Evolutionary conservation across 2,329 filamentous ascomycete species (phyloP), one percentile per base, ranked within the genome.

Genomic region (Aureobasidium vineae): DNA sequence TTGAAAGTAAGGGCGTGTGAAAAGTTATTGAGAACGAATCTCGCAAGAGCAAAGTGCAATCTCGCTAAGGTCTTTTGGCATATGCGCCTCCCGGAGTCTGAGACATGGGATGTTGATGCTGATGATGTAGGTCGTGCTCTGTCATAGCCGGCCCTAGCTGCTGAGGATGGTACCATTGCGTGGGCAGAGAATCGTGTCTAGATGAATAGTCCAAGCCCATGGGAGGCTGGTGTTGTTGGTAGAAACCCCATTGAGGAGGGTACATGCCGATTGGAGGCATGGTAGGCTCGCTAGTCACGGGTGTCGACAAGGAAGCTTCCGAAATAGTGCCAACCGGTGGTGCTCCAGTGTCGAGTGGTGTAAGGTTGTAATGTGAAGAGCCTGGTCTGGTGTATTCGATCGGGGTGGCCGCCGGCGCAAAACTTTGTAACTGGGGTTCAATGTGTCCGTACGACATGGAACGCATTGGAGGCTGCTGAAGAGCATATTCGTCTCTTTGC

Each of bases 371-470:
- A 23, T 66, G 45, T 40, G 65, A 40, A 8, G 65, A 63, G n/a
- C 56, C 40, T 47, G 45, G 56, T 56, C 65, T 53, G 13, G 56
- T 45, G 36, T 50, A 66, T 45, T 63, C 65, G 11, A 53, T 56
- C 16, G 56, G 43, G 5, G 26, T 19, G 10, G 40, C 45, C 41
- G 65, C 10, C 8, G 56, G 65, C 21, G 43, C 56, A 47, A 63
- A 63, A 19, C 28, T 19, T 40, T 40, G 36, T 13, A 63, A 8
- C 19, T 47, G 36, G 15, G 56, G 59, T 19, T 70, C 68, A 15
- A 70, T 59, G 13, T 70, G 63, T 7, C 68, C 68, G 52, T 70
- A 70, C 7, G 69, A 70, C 52, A 68, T 65, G 21, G 70, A 70
- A 56, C 69, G 68, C 50, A 67, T 38, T 23, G 65, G 64, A 41